Conservation (phyloP, 2,329 filamentous ascomycete genomes). For the Parastagonospora nodorum region DNA sequence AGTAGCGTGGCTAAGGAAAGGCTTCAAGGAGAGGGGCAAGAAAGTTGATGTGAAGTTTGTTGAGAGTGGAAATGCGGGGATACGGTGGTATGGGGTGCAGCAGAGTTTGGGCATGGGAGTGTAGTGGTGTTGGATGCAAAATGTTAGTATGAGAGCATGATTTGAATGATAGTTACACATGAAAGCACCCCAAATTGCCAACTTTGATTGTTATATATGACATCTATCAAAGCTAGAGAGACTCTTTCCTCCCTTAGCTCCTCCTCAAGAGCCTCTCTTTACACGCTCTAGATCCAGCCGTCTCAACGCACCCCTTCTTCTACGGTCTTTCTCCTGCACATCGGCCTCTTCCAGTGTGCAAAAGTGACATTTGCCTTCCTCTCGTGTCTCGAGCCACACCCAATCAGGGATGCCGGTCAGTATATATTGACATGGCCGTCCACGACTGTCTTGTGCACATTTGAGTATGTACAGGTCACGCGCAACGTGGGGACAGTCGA, state of each 20-base stretch:
- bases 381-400: not conserved
- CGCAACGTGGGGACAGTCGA: not conserved
- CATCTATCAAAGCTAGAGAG: too few relatives aligned
- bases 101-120: too few relatives aligned
- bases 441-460: not conserved
- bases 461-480: not conserved
- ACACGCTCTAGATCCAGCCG: too few relatives aligned
- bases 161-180: too few relatives aligned
- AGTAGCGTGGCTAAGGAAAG: constrained; percentile 3
- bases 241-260: too few relatives aligned
- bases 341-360: not conserved
- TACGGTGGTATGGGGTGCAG: not conserved
- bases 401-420: not conserved
- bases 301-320: not conserved
- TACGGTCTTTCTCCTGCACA: not conserved
- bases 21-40: constrained; percentile 2
- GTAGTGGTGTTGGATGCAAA: too few relatives aligned
- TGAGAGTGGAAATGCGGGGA: not conserved
- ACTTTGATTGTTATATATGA: too few relatives aligned
- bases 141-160: too few relatives aligned
- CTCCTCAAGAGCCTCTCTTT: too few relatives aligned
- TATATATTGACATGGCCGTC: not conserved
- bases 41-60: not conserved
- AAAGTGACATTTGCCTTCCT: not conserved
- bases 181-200: too few relatives aligned